Base-by-base conservation (phyloP, 768 basidiomycete genomes). In the Leccinum truebloodii region DNA sequence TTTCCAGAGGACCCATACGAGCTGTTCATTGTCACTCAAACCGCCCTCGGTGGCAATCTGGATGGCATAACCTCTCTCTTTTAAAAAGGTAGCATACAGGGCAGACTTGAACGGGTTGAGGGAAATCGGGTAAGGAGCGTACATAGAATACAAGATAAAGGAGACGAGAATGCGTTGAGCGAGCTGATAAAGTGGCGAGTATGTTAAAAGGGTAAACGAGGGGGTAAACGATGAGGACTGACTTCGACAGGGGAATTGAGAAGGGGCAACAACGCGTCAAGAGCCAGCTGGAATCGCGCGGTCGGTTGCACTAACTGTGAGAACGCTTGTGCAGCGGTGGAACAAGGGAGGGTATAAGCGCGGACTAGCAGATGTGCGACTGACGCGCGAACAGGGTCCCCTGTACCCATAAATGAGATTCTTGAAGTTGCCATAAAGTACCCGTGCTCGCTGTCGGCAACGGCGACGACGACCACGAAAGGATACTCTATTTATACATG, bases 1-100 rank as follows among this genome's bases (percentile, higher is more conserved):
- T 76, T 92, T 92, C 90, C 90, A 92, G 61, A 92, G 78, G 49
- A 92, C 90, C 89, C 90, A 92, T 41, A 92, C 88, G 53, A 92
- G 77, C 67, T 90, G 90, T 69, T 92, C 90, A 70, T 85, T 90
- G 54, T 80, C 79, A 58, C 83, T 80, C 60, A 80, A 79, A 28
- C 82, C 79, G 57, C 77, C 78, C 35, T 78, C 71, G 9, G 67
- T 77, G n/a, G 86, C 77, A 55, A 84, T 70, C 54, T 69, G 75
- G 53, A 82, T 75, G 22, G 90, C 88, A 67, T 79, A 77, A 66
- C 85, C 84, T 66, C 88, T 79, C 75, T 92, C 90, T 70, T 80
- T 84, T 41, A 83, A 68, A 69, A 91, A 92, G 6, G 86, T 85
- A 62, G 82, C 80, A 68, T 83, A 83, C 52, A 92, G 75, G 51